These are phyloP conservation scores for Pichia sp. DNA, from an alignment of 1,139 yeast species.

Conservation along the genomic window DNA sequence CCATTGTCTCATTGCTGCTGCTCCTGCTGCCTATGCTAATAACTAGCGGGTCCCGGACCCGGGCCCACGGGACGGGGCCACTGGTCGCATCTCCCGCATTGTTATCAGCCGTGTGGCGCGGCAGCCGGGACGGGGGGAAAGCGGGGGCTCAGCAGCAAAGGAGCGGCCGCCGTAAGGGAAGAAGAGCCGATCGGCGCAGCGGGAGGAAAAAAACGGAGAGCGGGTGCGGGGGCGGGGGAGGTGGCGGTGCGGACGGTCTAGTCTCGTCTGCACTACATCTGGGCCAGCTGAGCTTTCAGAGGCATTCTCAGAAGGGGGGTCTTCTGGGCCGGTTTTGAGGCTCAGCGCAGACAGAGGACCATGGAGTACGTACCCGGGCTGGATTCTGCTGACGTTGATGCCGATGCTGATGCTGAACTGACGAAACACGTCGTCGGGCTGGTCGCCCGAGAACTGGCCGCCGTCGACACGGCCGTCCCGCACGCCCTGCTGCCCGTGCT, in stretches of 20 bases:
- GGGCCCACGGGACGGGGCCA: no score
- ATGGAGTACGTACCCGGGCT: conserved; percentile 12
- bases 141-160: background rate
- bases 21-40: no score
- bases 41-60: no score
- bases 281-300: no score
- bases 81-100: no score
- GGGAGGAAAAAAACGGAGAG: background rate
- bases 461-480: background rate
- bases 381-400: background rate
- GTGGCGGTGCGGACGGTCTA: no score
- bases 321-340: background rate
- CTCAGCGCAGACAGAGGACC: background rate
- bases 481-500: background rate
- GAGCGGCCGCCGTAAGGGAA: no score
- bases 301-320: background rate
- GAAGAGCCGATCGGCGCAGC: background rate
- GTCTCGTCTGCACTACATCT: no score
- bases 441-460: background rate
- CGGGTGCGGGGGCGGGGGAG: no score
- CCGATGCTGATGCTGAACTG: background rate
- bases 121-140: background rate
- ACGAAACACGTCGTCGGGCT: background rate
- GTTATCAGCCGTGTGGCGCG: no score
- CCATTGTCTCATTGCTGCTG: no score